Evolutionary conservation across 805 yeast genomes (phyloP).

Genomic region (Sungouiella thailandica): DNA sequence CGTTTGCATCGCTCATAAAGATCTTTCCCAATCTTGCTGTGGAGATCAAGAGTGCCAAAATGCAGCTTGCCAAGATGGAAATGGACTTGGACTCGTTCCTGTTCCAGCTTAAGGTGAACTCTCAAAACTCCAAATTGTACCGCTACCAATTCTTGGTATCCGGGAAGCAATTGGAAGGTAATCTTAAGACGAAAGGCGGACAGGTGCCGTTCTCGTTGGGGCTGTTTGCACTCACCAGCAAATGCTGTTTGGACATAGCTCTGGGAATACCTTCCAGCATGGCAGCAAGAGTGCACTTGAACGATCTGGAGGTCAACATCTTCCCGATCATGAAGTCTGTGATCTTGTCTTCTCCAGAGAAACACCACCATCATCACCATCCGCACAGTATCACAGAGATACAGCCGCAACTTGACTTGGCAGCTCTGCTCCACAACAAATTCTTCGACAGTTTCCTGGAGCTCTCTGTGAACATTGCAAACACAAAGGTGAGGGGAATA

Average conservation of each 20-base stretch:
- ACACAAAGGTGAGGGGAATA: conserved; percentile 6
- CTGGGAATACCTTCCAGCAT: conserved; percentile 8
- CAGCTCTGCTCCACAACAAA: conserved; percentile 6
- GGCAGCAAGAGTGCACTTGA: conserved; percentile 7
- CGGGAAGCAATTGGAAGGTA: neutral
- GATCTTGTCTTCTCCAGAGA: neutral
- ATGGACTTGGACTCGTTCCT: conserved; percentile 3
- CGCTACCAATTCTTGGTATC: neutral
- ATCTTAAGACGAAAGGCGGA: neutral
- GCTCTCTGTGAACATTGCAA: conserved; percentile 8
- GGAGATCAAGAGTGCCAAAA: conserved; percentile 4
- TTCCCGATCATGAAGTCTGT: conserved; percentile 2
- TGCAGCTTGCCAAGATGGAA: neutral
- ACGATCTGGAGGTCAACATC: conserved; percentile 6
- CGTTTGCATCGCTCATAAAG: neutral
- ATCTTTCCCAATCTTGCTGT: conserved; percentile 3
- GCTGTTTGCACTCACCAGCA: neutral
- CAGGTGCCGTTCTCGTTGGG: neutral
- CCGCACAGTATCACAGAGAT: neutral
- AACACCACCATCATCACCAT: neutral
- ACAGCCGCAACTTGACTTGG: neutral
- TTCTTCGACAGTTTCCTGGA: conserved; percentile 10
- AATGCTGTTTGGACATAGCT: conserved; percentile 2
- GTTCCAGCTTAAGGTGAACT: neutral
- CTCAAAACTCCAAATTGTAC: neutral